Conservation (phyloP, 176 grass and related monocot genomes). For the Dendrocalamus sinicus region DNA sequence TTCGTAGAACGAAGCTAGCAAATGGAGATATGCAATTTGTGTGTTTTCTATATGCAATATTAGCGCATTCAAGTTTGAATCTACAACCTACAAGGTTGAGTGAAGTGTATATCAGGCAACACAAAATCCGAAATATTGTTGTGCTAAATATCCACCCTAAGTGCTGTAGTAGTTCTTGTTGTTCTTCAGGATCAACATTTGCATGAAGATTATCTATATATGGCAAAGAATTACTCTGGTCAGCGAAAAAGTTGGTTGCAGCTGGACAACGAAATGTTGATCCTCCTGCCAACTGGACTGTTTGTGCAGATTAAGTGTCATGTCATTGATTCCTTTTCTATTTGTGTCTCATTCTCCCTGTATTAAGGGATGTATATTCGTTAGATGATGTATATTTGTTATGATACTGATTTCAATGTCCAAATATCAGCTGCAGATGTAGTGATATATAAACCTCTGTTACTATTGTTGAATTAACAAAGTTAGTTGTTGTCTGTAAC, state of each 20-base stretch:
- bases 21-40: conserved; percentile 16
- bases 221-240: background rate
- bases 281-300: background rate
- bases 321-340: background rate
- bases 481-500: conserved; percentile 12
- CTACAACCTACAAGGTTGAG: background rate
- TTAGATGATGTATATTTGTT: background rate
- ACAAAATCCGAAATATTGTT: background rate
- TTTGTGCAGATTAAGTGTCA: conserved; percentile 31
- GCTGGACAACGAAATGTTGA: background rate
- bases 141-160: background rate
- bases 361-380: background rate
- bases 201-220: background rate
- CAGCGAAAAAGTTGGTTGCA: background rate
- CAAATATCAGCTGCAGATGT: conserved; percentile 14
- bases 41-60: background rate
- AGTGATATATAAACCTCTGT: background rate
- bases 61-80: background rate
- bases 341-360: background rate
- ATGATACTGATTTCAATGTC: background rate
- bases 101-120: background rate
- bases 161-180: background rate
- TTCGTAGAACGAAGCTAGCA: background rate
- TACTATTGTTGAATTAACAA: conserved; percentile 20
- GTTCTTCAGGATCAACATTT: background rate